Percentiles rank a stretch among this genome's conserved stretches.
Conservation (phyloP, 257 asterid species). For the Echium plantagineum region DNA sequence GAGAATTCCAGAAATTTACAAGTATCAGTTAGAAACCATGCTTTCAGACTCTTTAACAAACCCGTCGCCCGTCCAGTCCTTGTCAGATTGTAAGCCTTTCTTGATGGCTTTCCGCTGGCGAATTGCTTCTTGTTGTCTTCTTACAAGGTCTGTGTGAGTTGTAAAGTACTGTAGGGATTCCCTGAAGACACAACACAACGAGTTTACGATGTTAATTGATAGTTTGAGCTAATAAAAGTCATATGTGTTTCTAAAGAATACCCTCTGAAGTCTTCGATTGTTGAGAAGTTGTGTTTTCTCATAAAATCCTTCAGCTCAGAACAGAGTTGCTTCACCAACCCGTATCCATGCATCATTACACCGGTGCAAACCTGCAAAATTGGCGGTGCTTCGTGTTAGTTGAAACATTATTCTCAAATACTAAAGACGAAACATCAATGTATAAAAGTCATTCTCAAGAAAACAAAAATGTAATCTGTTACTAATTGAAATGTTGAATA, state of each 20-base stretch:
- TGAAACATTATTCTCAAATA: not conserved
- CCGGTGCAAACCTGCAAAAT: slow-evolving; percentile 72
- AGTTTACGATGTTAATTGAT: not conserved
- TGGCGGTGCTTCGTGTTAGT: not conserved
- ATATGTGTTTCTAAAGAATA: slow-evolving; percentile 10
- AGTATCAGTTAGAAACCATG: slow-evolving; percentile 72
- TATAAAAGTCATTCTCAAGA: too few relatives aligned
- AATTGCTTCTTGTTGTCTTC: slow-evolving; percentile 60
- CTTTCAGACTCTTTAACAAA: slow-evolving; percentile 76
- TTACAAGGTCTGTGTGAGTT: slow-evolving; percentile 59
- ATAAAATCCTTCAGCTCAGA: slow-evolving; percentile 78
- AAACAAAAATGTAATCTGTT: too few relatives aligned
- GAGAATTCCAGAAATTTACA: not conserved
- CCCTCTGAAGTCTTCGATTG: slow-evolving; percentile 83
- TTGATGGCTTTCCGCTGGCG: slow-evolving; percentile 56
- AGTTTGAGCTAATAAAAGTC: not conserved
- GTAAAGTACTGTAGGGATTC: slow-evolving; percentile 60
- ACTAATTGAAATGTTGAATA: too few relatives aligned
- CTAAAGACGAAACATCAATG: not conserved
- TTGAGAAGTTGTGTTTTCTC: slow-evolving; percentile 62
- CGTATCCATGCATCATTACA: slow-evolving; percentile 93
- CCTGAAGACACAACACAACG: slow-evolving; percentile 21
- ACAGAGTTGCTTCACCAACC: slow-evolving; percentile 71
- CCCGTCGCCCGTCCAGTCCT: slow-evolving; percentile 97
- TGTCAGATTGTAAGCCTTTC: slow-evolving; percentile 76